Percentiles rank a stretch among this genome's conserved stretches.
These are phyloP conservation scores for Botryotinia narcissicola DNA, from an alignment of 2,329 filamentous ascomycete genomes.

Conservation along the genomic window DNA sequence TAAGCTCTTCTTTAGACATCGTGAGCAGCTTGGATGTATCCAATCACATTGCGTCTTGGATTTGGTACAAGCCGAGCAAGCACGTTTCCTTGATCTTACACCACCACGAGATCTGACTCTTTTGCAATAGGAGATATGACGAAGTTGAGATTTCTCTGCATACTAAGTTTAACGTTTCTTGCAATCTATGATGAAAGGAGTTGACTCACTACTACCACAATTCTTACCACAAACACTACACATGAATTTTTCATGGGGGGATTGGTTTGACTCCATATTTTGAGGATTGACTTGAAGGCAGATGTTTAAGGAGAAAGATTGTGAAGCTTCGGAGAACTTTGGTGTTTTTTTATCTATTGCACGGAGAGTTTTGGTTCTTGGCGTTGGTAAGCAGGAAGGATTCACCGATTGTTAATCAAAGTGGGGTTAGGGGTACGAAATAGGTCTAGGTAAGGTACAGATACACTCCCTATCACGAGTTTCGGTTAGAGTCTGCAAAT, in stretches of 20 bases:
- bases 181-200: background rate
- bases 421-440: background rate
- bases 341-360: background rate
- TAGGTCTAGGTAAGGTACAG: background rate
- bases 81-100: slow-evolving; percentile 24
- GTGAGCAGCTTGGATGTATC: slow-evolving; percentile 23
- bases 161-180: background rate
- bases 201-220: slow-evolving; percentile 24
- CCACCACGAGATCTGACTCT: slow-evolving; percentile 19
- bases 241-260: background rate
- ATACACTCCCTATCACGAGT: background rate
- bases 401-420: background rate
- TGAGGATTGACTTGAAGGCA: background rate
- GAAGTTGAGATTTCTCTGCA: slow-evolving; percentile 25
- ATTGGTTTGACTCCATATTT: background rate
- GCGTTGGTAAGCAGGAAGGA: background rate
- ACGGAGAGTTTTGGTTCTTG: background rate
- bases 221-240: slow-evolving; percentile 27
- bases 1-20: slow-evolving; percentile 23
- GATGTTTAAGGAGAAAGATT: background rate
- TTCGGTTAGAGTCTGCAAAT: background rate
- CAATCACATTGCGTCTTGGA: slow-evolving; percentile 28
- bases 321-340: slow-evolving; percentile 1
- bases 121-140: slow-evolving; percentile 27
- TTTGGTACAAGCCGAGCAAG: slow-evolving; percentile 25